phyloP scores from a whole-genome alignment of 2,329 filamentous ascomycete species.

The Phoma sp. region DNA sequence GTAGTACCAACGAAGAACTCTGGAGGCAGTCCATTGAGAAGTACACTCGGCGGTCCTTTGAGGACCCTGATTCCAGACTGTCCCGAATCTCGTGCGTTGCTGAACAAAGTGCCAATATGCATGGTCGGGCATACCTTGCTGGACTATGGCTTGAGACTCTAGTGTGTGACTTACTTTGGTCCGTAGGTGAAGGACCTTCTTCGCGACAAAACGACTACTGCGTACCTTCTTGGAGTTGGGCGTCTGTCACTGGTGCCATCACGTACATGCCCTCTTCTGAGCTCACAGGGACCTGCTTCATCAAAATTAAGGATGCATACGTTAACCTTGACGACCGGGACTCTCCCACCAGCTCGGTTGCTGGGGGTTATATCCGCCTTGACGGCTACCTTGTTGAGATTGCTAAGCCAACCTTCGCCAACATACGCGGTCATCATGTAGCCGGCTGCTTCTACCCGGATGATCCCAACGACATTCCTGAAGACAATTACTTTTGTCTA shows the following conservation, averaged over 20 bases:
- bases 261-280: background rate
- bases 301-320: too few relatives aligned
- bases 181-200: background rate
- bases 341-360: too few relatives aligned
- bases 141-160: background rate
- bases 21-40: background rate
- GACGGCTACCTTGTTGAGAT: too few relatives aligned
- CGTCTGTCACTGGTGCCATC: background rate
- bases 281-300: too few relatives aligned
- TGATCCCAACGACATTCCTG: too few relatives aligned
- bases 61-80: background rate
- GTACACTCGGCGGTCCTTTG: background rate
- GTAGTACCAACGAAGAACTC: background rate
- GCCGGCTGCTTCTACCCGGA: too few relatives aligned
- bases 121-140: background rate
- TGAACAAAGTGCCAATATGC: background rate
- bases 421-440: too few relatives aligned
- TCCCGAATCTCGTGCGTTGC: background rate
- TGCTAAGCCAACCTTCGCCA: too few relatives aligned
- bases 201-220: background rate
- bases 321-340: too few relatives aligned
- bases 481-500: too few relatives aligned
- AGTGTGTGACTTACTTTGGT: background rate
- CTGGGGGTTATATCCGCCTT: too few relatives aligned
- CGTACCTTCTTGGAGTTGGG: background rate